Percentiles rank a stretch among this genome's conserved stretches.
These are phyloP conservation scores for Saccharomycopsis schoenii DNA, from an alignment of 805 yeast species.

Conservation along the genomic window DNA sequence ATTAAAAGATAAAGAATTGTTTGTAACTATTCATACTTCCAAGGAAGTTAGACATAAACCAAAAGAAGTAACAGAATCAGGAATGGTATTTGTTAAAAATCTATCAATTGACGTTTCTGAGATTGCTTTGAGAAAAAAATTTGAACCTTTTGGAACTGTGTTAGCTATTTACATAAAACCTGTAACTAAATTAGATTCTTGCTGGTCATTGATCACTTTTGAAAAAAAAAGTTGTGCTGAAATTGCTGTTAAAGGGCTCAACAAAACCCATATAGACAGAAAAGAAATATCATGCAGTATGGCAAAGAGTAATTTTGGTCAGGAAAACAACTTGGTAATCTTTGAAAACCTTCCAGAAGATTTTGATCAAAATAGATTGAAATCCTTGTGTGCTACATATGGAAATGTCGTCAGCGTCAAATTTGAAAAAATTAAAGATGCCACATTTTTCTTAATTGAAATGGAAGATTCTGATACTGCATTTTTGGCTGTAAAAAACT, in stretches of 20 bases:
- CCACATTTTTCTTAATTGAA: slow-evolving; percentile 7
- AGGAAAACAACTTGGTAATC: background rate
- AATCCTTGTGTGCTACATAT: slow-evolving; percentile 5
- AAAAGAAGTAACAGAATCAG: slow-evolving; percentile 7
- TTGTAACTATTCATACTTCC: slow-evolving; percentile 34
- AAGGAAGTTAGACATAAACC: slow-evolving; percentile 14
- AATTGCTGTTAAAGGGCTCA: slow-evolving; percentile 27
- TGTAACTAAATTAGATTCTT: slow-evolving; percentile 21
- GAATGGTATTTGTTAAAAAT: slow-evolving; percentile 27
- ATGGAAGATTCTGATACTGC: slow-evolving; percentile 7
- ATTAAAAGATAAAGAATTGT: slow-evolving; percentile 26
- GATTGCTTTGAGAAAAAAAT: slow-evolving; percentile 23
- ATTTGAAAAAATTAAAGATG: background rate
- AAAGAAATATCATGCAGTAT: slow-evolving; percentile 24
- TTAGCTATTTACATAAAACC: slow-evolving; percentile 27
- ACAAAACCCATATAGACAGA: slow-evolving; percentile 24
- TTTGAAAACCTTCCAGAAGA: slow-evolving; percentile 9
- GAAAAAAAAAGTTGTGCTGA: slow-evolving; percentile 28
- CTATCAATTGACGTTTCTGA: slow-evolving; percentile 25
- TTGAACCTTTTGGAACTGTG: slow-evolving; percentile 26
- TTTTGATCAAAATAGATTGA: slow-evolving; percentile 4
- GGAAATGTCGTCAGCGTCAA: slow-evolving; percentile 12
- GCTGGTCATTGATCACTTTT: slow-evolving; percentile 35
- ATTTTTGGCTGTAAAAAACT: background rate
- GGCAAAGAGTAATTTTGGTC: slow-evolving; percentile 20